A percentile compares a stretch with the other conserved stretches of the same genome.
phyloP scores from a whole-genome alignment of 2,329 filamentous ascomycete genomes.

The Hypoxylon sp. region DNA sequence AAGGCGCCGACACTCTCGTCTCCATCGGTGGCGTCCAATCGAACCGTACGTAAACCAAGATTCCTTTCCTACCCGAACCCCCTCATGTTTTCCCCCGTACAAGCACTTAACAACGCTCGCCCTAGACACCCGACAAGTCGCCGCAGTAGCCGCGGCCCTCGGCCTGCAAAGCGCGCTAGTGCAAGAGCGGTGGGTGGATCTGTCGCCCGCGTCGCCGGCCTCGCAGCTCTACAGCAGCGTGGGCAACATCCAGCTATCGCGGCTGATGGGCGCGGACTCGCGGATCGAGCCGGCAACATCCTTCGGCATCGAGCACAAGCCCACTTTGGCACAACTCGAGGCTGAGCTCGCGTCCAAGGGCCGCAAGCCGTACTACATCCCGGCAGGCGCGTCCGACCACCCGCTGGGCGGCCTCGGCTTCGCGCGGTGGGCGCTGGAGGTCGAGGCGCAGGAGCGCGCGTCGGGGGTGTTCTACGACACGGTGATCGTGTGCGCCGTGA shows the following conservation, averaged over 20 bases:
- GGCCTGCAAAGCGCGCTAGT: conserved; percentile 71
- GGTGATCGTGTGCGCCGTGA: conserved; percentile 78
- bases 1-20: conserved; percentile 73
- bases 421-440: conserved; percentile 79
- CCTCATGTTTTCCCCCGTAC: background rate
- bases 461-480: conserved; percentile 76
- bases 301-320: conserved; percentile 79
- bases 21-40: conserved; percentile 78
- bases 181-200: conserved; percentile 79
- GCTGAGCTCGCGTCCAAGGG: conserved; percentile 67
- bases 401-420: conserved; percentile 79
- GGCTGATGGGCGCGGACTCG: conserved; percentile 76
- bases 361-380: conserved; percentile 78
- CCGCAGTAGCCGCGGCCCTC: conserved; percentile 71
- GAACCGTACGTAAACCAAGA: conserved; percentile 61
- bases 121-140: conserved; percentile 73
- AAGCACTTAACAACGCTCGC: background rate
- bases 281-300: conserved; percentile 67
- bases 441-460: conserved; percentile 73
- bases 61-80: background rate
- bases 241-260: conserved; percentile 79
- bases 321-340: conserved; percentile 68
- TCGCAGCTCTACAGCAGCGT: conserved; percentile 70
- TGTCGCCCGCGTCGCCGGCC: background rate
- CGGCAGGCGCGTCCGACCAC: conserved; percentile 79